Base-by-base conservation (phyloP, 1,284 basidiomycete genomes). In the Sporisorium sorghi region DNA sequence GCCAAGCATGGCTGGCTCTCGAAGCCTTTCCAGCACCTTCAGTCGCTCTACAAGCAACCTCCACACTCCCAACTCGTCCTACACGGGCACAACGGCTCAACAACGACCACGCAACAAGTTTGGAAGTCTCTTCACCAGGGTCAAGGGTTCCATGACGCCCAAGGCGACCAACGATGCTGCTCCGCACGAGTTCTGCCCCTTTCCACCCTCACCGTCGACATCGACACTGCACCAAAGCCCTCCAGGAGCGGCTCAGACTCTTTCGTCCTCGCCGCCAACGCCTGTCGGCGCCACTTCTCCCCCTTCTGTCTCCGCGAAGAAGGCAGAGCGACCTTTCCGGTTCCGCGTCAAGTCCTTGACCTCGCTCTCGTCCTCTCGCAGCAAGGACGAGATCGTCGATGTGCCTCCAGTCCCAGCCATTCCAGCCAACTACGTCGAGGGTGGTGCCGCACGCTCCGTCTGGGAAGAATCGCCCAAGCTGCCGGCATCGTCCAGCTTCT, bases 321-420 rank as follows among this genome's bases (percentile, higher is more conserved):
- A 52, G 48, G 32, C 39, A 2, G 65, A 73, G 5, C 51, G 54
- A 23, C 51, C 50, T 1, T 63, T 62, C 42, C 51, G 69, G 6
- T 26, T 15, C n/a, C 55, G 69, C 8, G 63, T 67, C 55, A 72
- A 63, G n/a, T 72, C 69, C 1, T 56, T 72, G 30, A 64, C 69
- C 10, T 55, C 69, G 17, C 44, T 69, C 26, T 69, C 66, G 11
- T 35, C 57, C 0, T 48, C 52, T n/a, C 53, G 65, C 51, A 68
- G 50, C 65, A 61, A 65, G 15, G 53, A 59, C 8, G 37, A 49
- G 6, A 12, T 35, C 14, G 47, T 32, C 37, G 5, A 33, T 12
- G 30, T 71, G 8, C 61, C 68, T 3, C 53, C 61, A 7, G 54
- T 65, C 3, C 68, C 68, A n/a, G 39, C 57, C 7, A 55, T 71